Conservation (phyloP, 2,329 filamentous ascomycete genomes). For the Colletotrichum sp. region DNA sequence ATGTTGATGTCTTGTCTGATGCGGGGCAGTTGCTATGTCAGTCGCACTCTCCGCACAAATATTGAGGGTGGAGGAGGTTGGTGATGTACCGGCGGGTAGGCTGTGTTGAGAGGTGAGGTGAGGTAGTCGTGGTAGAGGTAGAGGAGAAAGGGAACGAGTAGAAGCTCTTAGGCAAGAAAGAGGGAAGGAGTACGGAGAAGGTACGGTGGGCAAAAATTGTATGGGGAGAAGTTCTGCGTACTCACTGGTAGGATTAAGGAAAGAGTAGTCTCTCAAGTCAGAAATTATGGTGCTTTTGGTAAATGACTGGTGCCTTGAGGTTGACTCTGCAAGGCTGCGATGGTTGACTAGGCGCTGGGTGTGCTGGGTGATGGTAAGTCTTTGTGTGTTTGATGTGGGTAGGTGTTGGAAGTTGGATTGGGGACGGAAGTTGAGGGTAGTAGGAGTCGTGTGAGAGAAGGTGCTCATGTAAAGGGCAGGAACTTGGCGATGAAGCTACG, state of each 20-base stretch:
- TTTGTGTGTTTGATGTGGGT: neutral
- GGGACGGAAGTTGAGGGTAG: neutral
- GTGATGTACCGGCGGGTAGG: neutral
- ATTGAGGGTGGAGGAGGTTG: neutral
- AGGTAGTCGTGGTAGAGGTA: neutral
- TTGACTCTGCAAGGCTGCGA: neutral
- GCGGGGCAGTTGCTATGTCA: neutral
- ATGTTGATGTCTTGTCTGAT: conserved; percentile 36
- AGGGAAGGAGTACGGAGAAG: neutral
- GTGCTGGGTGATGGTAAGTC: neutral
- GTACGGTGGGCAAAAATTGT: neutral
- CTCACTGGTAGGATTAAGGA: neutral
- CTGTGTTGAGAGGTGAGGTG: neutral
- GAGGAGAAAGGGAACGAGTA: neutral
- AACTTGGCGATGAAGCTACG: neutral
- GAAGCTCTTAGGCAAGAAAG: neutral
- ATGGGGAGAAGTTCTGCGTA: neutral
- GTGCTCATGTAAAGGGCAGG: neutral
- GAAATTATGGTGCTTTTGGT: neutral
- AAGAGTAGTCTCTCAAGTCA: neutral
- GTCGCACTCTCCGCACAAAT: neutral
- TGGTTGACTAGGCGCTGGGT: neutral
- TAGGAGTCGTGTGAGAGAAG: neutral
- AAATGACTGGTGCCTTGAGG: neutral
- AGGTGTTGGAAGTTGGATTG: neutral